Evolutionary conservation across 345 rosid species (phyloP).

Genomic region (Euphorbia lathyris): DNA sequence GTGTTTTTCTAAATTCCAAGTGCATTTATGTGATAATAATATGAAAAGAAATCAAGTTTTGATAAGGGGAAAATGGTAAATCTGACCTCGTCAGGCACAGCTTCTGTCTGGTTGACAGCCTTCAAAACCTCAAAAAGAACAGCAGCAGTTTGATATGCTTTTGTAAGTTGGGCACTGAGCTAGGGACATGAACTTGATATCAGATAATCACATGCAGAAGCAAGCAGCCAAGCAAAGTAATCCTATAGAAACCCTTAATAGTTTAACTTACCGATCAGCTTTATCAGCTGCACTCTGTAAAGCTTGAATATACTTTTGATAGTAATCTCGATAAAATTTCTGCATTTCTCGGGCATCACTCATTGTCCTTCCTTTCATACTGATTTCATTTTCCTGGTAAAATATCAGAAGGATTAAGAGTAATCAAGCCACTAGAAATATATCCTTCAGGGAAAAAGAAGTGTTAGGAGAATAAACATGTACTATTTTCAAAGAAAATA

Average conservation of each 20-base stretch:
- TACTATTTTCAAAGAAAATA: neutral
- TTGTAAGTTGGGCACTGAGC: slow-evolving; percentile 88
- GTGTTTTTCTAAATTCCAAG: neutral
- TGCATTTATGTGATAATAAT: neutral
- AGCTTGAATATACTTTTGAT: slow-evolving; percentile 80
- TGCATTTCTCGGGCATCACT: slow-evolving; percentile 96
- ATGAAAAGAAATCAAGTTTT: neutral
- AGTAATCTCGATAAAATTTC: slow-evolving; percentile 78
- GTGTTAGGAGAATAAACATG: neutral
- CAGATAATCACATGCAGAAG: slow-evolving; percentile 1
- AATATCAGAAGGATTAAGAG: neutral
- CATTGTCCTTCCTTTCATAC: slow-evolving; percentile 60
- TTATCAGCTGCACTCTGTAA: slow-evolving; percentile 86
- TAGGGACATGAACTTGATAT: slow-evolving; percentile 16
- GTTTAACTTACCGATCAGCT: slow-evolving; percentile 71
- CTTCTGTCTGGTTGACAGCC: slow-evolving; percentile 93
- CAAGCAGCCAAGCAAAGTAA: neutral
- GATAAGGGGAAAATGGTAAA: neutral
- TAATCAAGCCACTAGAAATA: neutral
- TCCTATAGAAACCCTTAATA: neutral
- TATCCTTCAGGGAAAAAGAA: neutral
- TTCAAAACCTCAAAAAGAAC: slow-evolving; percentile 97
- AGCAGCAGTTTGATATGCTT: slow-evolving; percentile 99
- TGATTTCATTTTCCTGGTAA: slow-evolving; percentile 72
- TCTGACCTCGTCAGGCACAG: slow-evolving; percentile 85